Evolutionary conservation across 495 filamentous ascomycete species (phyloP).

Genomic region (Penicillium argentinense): DNA sequence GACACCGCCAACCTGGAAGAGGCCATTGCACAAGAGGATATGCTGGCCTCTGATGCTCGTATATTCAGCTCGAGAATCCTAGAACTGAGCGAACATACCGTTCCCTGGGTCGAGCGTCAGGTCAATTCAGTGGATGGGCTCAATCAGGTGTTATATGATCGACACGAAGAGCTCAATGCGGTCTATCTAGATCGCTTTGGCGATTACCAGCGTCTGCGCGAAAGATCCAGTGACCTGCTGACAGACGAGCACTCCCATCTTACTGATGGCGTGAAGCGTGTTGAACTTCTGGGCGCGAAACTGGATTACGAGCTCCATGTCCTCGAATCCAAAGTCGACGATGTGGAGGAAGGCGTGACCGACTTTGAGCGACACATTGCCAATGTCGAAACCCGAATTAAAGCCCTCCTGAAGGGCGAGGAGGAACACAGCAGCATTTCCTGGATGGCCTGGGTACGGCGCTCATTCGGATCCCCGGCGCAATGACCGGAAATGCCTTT

Average conservation of each 20-base stretch:
- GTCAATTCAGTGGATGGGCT: conserved; percentile 62
- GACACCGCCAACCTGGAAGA: conserved; percentile 36
- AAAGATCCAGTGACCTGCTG: conserved; percentile 65
- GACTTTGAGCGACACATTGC: conserved; percentile 82
- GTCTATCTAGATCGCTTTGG: conserved; percentile 68
- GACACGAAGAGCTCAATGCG: conserved; percentile 64
- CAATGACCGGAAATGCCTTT: conserved; percentile 4
- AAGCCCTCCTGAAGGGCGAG: conserved; percentile 63
- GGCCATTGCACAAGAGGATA: conserved; percentile 47
- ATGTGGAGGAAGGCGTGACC: conserved; percentile 79
- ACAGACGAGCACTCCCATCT: conserved; percentile 64
- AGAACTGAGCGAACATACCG: conserved; percentile 46
- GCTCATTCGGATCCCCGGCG: conserved; percentile 34
- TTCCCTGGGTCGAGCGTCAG: conserved; percentile 67
- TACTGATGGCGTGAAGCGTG: conserved; percentile 73
- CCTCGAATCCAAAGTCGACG: conserved; percentile 77
- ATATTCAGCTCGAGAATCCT: conserved; percentile 55
- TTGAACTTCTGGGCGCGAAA: conserved; percentile 82
- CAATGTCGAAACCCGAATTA: conserved; percentile 72
- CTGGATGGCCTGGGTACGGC: conserved; percentile 49
- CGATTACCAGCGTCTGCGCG: conserved; percentile 61
- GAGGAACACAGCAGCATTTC: conserved; percentile 65
- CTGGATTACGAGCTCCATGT: conserved; percentile 91
- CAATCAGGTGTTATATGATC: conserved; percentile 57
- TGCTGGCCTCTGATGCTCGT: conserved; percentile 58